Percentiles rank a stretch among this genome's conserved stretches.
Conservation (phyloP, 805 yeast genomes). For the Schwanniomyces yamadae region DNA sequence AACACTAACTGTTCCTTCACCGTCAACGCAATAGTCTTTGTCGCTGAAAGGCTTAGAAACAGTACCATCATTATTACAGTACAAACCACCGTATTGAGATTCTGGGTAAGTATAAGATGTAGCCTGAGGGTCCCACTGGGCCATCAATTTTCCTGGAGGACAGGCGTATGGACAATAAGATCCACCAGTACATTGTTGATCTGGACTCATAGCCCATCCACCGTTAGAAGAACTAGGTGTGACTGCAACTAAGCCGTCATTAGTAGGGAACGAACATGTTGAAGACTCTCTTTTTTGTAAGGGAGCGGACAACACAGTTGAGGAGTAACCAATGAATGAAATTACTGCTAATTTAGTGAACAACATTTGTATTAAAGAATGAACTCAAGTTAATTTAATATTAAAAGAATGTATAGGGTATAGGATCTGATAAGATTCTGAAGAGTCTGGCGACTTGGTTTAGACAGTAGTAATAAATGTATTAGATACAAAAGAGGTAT, state of each 20-base stretch:
- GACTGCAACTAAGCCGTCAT: constrained; percentile 67
- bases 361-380: constrained; percentile 7
- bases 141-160: constrained; percentile 81
- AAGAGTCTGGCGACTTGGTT: no score
- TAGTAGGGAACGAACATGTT: constrained; percentile 68
- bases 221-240: constrained; percentile 57
- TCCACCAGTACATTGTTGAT: constrained; percentile 72
- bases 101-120: constrained; percentile 75
- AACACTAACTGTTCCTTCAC: constrained; percentile 71
- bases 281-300: constrained; percentile 24
- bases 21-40: constrained; percentile 68
- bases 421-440: no score
- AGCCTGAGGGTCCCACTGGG: constrained; percentile 81
- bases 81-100: constrained; percentile 80
- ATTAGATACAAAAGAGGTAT: not conserved
- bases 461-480: constrained; percentile 1
- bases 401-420: no score
- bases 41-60: constrained; percentile 59
- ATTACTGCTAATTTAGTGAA: constrained; percentile 9
- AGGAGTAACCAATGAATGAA: constrained; percentile 11
- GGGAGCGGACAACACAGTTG: constrained; percentile 20
- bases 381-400: no score
- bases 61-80: constrained; percentile 70
- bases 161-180: constrained; percentile 90
- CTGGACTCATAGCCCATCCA: constrained; percentile 87